A percentile compares a stretch with the other conserved stretches of the same genome.
Conservation (phyloP, 2,329 filamentous ascomycete species). For the Aspergillus japonicus region DNA sequence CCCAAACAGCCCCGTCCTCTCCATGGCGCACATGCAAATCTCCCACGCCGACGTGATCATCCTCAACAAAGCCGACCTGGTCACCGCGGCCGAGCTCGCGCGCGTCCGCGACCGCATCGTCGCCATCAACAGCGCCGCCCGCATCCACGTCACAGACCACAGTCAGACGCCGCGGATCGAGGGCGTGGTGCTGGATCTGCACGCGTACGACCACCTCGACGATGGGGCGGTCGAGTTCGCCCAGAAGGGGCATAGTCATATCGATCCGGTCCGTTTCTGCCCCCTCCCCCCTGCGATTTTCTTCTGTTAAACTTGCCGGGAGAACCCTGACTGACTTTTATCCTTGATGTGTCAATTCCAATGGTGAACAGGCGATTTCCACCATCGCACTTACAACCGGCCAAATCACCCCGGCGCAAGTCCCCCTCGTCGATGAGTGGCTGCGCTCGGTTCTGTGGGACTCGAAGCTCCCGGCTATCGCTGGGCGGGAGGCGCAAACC, state of each 20-base stretch:
- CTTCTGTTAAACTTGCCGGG: too few relatives aligned
- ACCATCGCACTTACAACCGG: conserved; percentile 73
- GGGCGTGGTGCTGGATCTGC: conserved; percentile 81
- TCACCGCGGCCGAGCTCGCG: conserved; percentile 66
- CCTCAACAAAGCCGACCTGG: conserved; percentile 89
- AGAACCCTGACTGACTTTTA: too few relatives aligned
- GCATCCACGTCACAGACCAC: conserved; percentile 75
- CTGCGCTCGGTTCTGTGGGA: conserved; percentile 85
- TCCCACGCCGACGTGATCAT: conserved; percentile 95
- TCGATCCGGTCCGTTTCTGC: conserved; percentile 69
- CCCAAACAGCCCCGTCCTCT: conserved; percentile 66
- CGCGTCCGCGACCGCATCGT: conserved; percentile 68
- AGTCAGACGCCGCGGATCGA: conserved; percentile 79
- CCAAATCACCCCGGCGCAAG: conserved; percentile 55
- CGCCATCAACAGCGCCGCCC: conserved; percentile 87
- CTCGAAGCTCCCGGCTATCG: conserved; percentile 28
- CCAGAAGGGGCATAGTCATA: conserved; percentile 79
- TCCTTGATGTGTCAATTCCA: not conserved
- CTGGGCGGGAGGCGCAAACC: conserved; percentile 9
- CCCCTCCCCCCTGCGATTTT: conserved; percentile 9
- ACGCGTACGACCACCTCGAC: conserved; percentile 84
- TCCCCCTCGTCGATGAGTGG: conserved; percentile 73
- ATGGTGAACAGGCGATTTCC: conserved; percentile 66
- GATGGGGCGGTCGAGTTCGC: conserved; percentile 63
- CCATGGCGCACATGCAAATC: conserved; percentile 92